Base-by-base conservation (phyloP, 371 early-diverging fungal species). In the Saksenaea vasiformis region DNA sequence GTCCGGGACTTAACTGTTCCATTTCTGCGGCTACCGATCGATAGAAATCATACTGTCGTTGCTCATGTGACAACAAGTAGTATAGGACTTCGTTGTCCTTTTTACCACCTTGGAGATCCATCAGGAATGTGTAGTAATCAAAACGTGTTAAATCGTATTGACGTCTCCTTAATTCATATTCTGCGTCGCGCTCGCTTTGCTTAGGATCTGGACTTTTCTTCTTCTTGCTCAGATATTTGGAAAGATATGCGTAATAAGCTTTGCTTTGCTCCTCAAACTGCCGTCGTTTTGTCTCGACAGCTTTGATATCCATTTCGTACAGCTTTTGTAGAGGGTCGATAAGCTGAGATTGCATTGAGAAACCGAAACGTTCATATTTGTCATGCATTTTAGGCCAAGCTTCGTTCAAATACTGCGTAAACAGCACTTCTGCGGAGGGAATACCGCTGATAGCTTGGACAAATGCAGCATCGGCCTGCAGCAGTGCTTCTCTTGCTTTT, bases 211-310 rank as follows among this genome's bases (percentile, higher is more conserved):
- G 10, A 17, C 34, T 11, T 22, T 54, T 22, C 41, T 58, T 58
- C 28, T 66, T 66, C 0, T 61, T 55, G 36, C 66, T 56, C 36
- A 91, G 76, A 66, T 89, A 88, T 47, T 88, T 88, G 7, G 83
- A 74, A 15, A 87, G 64, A 39, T 76, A 77, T 4, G 73, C 68
- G 56, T 91, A 86, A 65, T 83, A 91, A 9, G 88, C 90, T 64
- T 87, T 80, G 60, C 82, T 79, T 62, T 83, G 85, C 26, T 87
- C 85, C 22, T 88, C 89, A 75, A 87, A 91, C 4, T 78, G 68
- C 35, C 85, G 82, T 31, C 80, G 79, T 64, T 82, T 76, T 10
- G 72, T 39, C 27, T 91, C 91, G 1, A 84, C 82, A 1, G 68
- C 61, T 63, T 91, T 89, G 60, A 91, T 79, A 28, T 88, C 87